These are phyloP conservation scores for Suillus spraguei DNA, from an alignment of 768 basidiomycete genomes.

Conservation along the genomic window DNA sequence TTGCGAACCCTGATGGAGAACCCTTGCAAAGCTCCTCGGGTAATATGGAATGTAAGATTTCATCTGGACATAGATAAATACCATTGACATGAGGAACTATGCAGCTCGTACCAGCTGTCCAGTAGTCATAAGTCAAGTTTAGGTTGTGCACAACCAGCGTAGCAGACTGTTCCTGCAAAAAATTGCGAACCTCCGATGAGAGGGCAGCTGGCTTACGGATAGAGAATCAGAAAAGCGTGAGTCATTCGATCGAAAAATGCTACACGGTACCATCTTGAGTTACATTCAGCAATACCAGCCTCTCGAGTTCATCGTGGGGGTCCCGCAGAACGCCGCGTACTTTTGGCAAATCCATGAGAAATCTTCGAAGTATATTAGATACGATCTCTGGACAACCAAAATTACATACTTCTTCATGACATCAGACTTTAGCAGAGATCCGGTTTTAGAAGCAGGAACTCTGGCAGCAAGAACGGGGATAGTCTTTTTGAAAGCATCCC, in stretches of 20 bases:
- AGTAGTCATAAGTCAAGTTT: conserved; percentile 81
- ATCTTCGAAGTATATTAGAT: conserved; percentile 41
- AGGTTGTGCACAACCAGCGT: conserved; percentile 63
- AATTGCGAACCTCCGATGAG: conserved; percentile 52
- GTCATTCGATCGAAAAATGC: background rate
- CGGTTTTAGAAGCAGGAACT: conserved; percentile 58
- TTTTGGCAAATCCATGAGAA: conserved; percentile 69
- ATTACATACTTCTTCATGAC: conserved; percentile 58
- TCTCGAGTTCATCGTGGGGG: conserved; percentile 48
- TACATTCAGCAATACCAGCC: conserved; percentile 70
- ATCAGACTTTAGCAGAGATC: conserved; percentile 55
- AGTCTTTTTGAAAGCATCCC: conserved; percentile 61
- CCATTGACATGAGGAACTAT: conserved; percentile 10
- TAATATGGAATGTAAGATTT: conserved; percentile 80
- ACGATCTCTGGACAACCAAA: conserved; percentile 6
- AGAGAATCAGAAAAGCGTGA: conserved; percentile 19
- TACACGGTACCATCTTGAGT: conserved; percentile 54
- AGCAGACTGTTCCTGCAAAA: conserved; percentile 56
- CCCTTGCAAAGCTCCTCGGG: conserved; percentile 78
- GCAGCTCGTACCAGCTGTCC: conserved; percentile 75
- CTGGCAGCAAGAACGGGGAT: conserved; percentile 71
- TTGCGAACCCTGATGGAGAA: conserved; percentile 85
- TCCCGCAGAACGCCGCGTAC: conserved; percentile 59
- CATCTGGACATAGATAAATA: conserved; percentile 50
- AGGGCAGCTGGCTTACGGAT: conserved; percentile 68